Conservation (phyloP, 1,139 yeast species). For the Kluyveromyces sp. region DNA sequence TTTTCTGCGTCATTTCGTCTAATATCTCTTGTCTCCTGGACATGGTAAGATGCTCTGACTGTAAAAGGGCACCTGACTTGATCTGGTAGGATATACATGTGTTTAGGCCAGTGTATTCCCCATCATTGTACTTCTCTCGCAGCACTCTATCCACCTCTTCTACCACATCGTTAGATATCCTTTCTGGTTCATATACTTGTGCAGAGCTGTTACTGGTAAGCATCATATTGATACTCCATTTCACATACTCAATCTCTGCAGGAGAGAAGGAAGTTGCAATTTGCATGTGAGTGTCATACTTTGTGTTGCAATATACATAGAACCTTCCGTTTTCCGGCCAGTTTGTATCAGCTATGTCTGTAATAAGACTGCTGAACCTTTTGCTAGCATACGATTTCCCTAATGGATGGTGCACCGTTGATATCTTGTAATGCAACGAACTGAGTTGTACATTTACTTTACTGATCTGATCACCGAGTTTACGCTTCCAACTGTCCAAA, state of each 20-base stretch:
- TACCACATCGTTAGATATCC: conserved; percentile 4
- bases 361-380: conserved; percentile 2
- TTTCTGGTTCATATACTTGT: neutral
- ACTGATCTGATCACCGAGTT: conserved; percentile 16
- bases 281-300: conserved; percentile 23
- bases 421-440: conserved; percentile 21
- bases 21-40: conserved; percentile 21
- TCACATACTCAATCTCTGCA: conserved; percentile 25
- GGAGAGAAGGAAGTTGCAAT: conserved; percentile 24
- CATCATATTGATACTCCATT: conserved; percentile 20
- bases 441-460: conserved; percentile 21
- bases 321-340: conserved; percentile 19
- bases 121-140: conserved; percentile 7
- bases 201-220: conserved; percentile 5
- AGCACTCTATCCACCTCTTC: conserved; percentile 17
- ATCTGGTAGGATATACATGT: conserved; percentile 16
- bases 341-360: conserved; percentile 1
- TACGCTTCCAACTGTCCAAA: conserved; percentile 13
- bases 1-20: conserved; percentile 18
- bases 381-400: conserved; percentile 19
- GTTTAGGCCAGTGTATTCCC: conserved; percentile 6
- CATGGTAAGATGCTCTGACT: conserved; percentile 17
- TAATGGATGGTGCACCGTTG: conserved; percentile 19
- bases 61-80: conserved; percentile 19
- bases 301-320: conserved; percentile 25